Base-by-base conservation (phyloP, 1,284 basidiomycete species). In the Hemileia vastatrix region DNA sequence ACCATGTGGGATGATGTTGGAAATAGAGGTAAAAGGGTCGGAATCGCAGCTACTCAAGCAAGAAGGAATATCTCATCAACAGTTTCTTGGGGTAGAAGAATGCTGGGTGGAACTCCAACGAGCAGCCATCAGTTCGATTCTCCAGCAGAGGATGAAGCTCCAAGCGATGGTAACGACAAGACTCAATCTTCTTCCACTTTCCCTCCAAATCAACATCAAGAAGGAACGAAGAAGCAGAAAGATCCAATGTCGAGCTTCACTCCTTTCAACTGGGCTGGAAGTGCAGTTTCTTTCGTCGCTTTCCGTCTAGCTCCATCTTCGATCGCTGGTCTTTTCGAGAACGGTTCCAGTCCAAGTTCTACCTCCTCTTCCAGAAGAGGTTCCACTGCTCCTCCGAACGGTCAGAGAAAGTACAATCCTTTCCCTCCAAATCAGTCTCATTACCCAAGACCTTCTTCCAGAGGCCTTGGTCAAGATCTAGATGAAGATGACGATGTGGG, bases 1-100 rank as follows among this genome's bases (percentile, higher is more conserved):
- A 70, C 67, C 2, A 67, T 68, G 3, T 71, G 69, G 69, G 70
- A 71, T 56, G 70, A 71, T 32, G 65, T 70, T 1, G 54, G 63
- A 32, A 47, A 52, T 40, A 65, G 67, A 9, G 60, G 64, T n/a
- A 58, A 65, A 4, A 32, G 47, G 9, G 69, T 71, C 1, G 65
- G 65, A 6, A 33, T 58, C 27, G 65, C 60, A 15, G 67, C 66
- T 1, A 68, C 65, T 2, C 33, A 47, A 21, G 68, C 70, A 3
- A 55, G 62, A 24, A 49, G 65, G 23, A 58, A 62, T 27, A 54
- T 71, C 44, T 66, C 64, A 48, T 63, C 33, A 40, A 65, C 66
- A 9, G 23, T 70, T 15, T 52, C 57, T 23, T 71, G 68, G 70
- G 68, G 68, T 1, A 48, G 63, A 9, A 48, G 59, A 8, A 67